Base-by-base conservation (phyloP, 1,284 basidiomycete genomes). In the Cryptococcus maquisensis region DNA sequence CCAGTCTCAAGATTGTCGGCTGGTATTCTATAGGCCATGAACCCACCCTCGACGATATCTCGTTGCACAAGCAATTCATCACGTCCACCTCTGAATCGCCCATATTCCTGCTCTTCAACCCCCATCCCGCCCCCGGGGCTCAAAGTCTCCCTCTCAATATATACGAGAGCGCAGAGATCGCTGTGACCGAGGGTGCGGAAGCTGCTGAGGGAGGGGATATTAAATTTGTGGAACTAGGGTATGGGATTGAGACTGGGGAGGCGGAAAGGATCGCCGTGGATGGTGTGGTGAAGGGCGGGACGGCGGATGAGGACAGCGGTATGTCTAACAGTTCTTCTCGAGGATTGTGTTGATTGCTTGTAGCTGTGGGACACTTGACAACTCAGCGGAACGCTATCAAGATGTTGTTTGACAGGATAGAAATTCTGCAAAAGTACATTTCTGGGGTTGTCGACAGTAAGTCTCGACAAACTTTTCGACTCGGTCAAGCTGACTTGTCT, bases 221-320 rank as follows among this genome's bases (percentile, higher is more conserved):
- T 10, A 65, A 65, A 9, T 95, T 90, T 69, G 84, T 93, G 32
- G 87, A 66, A 54, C 62, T 98, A 83, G 77, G 86, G 81, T 72
- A 70, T 53, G 69, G 66, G 52, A 86, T 98, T n/a, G 92, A 97
- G 75, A 97, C 94, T 0, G 95, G 95, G 26, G 96, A 98, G 77
- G 95, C 96, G 6, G 95, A 98, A 72, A 84, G 96, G 28, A 97
- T 98, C 60, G 96, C 96, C 1, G 95, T 98, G 0, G 94, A 98
- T 74, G 93, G 91, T 81, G 90, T 91, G 1, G 87, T 90, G 13
- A 86, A 86, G 70, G 91, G 91, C n/a, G 88, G 61, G 21, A 52
- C 56, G 59, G 71, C 72, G 7, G 88, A 86, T 35, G 65, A 52
- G 66, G 80, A 86, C 78, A 60, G 56, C 18, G 62, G 76, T 76